Conservation (phyloP, 345 rosid genomes). For the Boechera retrofracta region DNA sequence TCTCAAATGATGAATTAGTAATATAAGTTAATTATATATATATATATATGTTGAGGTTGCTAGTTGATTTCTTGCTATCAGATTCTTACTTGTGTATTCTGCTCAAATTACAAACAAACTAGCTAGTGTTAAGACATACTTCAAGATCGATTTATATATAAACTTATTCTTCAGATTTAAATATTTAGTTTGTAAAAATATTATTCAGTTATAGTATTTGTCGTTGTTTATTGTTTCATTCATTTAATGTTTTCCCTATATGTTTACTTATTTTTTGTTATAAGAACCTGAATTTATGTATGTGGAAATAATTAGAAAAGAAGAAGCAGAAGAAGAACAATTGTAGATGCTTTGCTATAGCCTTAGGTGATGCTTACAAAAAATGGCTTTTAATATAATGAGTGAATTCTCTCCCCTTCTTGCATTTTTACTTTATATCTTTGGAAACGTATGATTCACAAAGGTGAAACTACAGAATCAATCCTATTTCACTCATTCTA, state of each 20-base stretch:
- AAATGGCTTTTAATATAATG: conserved; percentile 23
- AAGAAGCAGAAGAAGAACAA: neutral
- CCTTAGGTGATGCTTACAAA: conserved; percentile 36
- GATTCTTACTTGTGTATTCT: neutral
- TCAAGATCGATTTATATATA: conserved; percentile 4
- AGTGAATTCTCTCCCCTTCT: conserved; percentile 20
- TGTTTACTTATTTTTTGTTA: neutral
- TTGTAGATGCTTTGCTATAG: conserved; percentile 16
- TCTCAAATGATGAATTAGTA: conserved; percentile 1
- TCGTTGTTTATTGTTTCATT: conserved; percentile 14
- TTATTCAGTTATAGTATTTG: neutral
- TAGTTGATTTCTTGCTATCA: neutral
- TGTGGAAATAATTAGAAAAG: conserved; percentile 10
- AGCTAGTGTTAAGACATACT: neutral
- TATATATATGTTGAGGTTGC: neutral
- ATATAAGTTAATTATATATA: neutral
- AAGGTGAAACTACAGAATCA: conserved; percentile 38
- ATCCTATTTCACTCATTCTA: conserved; percentile 21
- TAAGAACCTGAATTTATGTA: neutral
- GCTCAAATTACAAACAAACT: neutral
- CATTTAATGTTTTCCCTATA: neutral
- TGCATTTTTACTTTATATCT: neutral
- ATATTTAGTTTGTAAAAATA: neutral
- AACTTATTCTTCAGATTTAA: neutral
- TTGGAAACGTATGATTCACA: conserved; percentile 38